These are phyloP conservation scores for Rhizoctonia solani DNA, from an alignment of 1,284 basidiomycete species.

Conservation along the genomic window DNA sequence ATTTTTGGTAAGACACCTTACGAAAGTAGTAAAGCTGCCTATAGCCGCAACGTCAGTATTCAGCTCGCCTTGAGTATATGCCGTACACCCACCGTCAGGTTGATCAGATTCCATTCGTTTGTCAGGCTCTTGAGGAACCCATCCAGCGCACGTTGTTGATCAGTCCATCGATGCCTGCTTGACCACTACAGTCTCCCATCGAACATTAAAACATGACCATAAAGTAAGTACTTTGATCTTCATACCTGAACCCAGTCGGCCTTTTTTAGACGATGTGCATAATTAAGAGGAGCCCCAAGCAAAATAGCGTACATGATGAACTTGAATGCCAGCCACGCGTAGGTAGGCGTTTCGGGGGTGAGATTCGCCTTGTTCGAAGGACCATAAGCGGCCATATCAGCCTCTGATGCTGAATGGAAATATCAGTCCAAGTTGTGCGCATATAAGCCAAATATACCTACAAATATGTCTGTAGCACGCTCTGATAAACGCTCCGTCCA, in stretches of 20 bases:
- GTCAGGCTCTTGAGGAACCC: slow-evolving; percentile 37
- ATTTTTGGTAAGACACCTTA: not conserved
- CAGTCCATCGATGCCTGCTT: slow-evolving; percentile 37
- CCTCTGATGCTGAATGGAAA: slow-evolving; percentile 14
- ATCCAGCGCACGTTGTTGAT: slow-evolving; percentile 37
- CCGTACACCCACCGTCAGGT: slow-evolving; percentile 34
- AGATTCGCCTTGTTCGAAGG: slow-evolving; percentile 13
- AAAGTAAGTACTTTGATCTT: not conserved
- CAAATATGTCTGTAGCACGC: slow-evolving; percentile 35
- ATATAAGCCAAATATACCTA: slow-evolving; percentile 21
- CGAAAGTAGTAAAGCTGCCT: slow-evolving; percentile 24
- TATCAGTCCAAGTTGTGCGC: not conserved
- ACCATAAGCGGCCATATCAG: slow-evolving; percentile 10
- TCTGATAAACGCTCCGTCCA: slow-evolving; percentile 33
- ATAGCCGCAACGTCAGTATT: not conserved
- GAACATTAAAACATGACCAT: not conserved
- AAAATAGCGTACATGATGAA: slow-evolving; percentile 26
- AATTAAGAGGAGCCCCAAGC: slow-evolving; percentile 32
- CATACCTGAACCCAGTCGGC: slow-evolving; percentile 38
- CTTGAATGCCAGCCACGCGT: slow-evolving; percentile 12
- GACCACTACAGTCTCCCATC: slow-evolving; percentile 30
- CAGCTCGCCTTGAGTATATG: not conserved
- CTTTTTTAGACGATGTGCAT: slow-evolving; percentile 29
- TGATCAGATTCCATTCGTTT: slow-evolving; percentile 38
- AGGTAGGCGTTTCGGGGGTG: not conserved